These are phyloP conservation scores for Dictyostelium discoideum DNA, from an alignment of 78 protist species.

Conservation along the genomic window DNA sequence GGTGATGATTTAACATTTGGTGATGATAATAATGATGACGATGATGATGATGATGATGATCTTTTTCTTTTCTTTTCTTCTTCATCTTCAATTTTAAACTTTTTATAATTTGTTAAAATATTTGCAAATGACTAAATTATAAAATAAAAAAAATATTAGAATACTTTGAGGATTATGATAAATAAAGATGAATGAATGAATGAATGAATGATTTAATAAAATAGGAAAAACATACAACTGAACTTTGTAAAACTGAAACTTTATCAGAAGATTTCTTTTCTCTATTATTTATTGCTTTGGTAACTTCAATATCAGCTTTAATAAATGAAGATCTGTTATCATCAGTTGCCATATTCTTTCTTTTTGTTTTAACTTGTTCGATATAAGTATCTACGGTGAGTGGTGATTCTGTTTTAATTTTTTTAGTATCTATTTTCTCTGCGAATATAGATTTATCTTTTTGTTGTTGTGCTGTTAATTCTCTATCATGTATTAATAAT, in stretches of 20 bases:
- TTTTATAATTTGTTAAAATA: conserved; percentile 40
- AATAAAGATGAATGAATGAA: too few species aligned
- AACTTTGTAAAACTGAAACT: conserved; percentile 29
- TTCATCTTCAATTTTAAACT: conserved; percentile 55
- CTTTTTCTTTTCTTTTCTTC: conserved; percentile 22
- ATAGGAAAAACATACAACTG: conserved; percentile 10
- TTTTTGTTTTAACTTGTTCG: conserved; percentile 28
- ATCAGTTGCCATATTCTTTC: background rate
- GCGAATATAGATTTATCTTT: background rate
- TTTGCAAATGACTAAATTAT: conserved; percentile 3
- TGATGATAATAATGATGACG: background rate
- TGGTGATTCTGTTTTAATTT: conserved; percentile 14
- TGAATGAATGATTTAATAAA: too few species aligned
- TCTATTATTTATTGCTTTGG: conserved; percentile 29
- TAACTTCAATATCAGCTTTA: conserved; percentile 32
- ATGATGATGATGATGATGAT: background rate
- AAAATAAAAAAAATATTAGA: background rate
- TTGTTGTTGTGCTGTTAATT: background rate
- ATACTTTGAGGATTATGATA: background rate
- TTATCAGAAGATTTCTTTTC: conserved; percentile 37
- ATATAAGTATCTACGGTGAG: conserved; percentile 20
- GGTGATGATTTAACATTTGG: background rate
- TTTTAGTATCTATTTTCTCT: background rate
- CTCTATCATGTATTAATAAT: conserved; percentile 4
- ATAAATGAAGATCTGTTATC: background rate